phyloP scores from a whole-genome alignment of 2,329 filamentous ascomycete species.

The Paecilomyces niveus region DNA sequence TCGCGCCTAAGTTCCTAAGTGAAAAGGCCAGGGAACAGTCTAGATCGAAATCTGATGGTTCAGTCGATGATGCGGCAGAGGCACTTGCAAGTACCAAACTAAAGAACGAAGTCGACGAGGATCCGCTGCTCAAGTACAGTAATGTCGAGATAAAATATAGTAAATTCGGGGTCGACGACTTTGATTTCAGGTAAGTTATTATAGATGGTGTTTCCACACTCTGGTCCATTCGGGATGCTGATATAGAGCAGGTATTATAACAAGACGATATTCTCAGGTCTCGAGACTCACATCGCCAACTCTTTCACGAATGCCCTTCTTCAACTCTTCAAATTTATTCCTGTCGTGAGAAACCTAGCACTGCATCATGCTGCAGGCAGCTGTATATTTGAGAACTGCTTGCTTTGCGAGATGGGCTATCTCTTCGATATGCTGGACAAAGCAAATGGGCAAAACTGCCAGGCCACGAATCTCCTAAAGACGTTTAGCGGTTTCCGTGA shows the following conservation, averaged over 20 bases:
- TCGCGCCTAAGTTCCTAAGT: slow-evolving; percentile 85
- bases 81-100: slow-evolving; percentile 62
- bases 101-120: slow-evolving; percentile 65
- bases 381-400: slow-evolving; percentile 74
- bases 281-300: slow-evolving; percentile 95
- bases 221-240: slow-evolving; percentile 45
- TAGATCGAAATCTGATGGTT: slow-evolving; percentile 31
- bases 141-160: slow-evolving; percentile 98
- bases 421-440: slow-evolving; percentile 98
- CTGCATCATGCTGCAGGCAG: slow-evolving; percentile 81
- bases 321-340: slow-evolving; percentile 87
- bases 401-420: slow-evolving; percentile 91
- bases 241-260: slow-evolving; percentile 70
- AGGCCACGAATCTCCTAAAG: slow-evolving; percentile 90
- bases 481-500: slow-evolving; percentile 78
- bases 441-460: slow-evolving; percentile 85
- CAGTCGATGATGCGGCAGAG: slow-evolving; percentile 52
- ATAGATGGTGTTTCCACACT: slow-evolving; percentile 56
- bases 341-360: slow-evolving; percentile 77
- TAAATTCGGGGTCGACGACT: slow-evolving; percentile 98
- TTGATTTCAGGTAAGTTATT: slow-evolving; percentile 91
- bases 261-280: slow-evolving; percentile 79
- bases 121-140: slow-evolving; percentile 82
- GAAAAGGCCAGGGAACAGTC: slow-evolving; percentile 71
- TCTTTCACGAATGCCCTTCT: slow-evolving; percentile 91